A percentile compares a stretch with the other conserved stretches of the same genome.
Evolutionary conservation across 208 protist species (phyloP).

Genomic region (Trypanosoma cruzi): DNA sequence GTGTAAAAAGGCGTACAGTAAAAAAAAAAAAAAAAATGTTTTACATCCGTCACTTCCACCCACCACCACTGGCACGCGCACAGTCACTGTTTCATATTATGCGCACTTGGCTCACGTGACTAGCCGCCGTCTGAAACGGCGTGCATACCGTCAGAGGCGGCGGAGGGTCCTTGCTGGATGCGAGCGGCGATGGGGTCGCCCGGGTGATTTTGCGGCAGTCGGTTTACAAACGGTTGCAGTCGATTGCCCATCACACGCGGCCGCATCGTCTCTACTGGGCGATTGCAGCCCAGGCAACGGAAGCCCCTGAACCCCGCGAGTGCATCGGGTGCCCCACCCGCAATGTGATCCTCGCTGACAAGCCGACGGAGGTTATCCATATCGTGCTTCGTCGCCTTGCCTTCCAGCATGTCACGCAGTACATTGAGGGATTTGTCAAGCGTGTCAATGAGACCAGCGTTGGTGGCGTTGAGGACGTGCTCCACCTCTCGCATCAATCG

Average conservation of each 20-base stretch:
- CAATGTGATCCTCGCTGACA: slow-evolving; percentile 48
- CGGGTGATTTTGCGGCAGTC: slow-evolving; percentile 71
- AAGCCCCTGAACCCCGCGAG: slow-evolving; percentile 88
- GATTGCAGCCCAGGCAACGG: slow-evolving; percentile 89
- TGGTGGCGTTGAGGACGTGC: slow-evolving; percentile 91
- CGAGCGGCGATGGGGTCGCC: slow-evolving; percentile 65
- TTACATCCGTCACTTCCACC: background rate
- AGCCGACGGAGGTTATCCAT: slow-evolving; percentile 72
- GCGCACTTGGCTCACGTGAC: background rate
- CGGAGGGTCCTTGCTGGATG: slow-evolving; percentile 42
- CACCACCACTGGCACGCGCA: background rate
- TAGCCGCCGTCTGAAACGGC: background rate
- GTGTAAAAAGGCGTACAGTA: too few relatives aligned
- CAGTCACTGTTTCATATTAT: background rate
- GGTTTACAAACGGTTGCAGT: slow-evolving; percentile 77
- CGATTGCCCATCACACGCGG: slow-evolving; percentile 57
- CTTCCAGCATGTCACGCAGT: slow-evolving; percentile 91
- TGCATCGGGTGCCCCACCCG: slow-evolving; percentile 57
- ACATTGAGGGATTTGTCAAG: slow-evolving; percentile 91
- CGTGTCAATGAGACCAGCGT: slow-evolving; percentile 91
- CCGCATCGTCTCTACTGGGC: slow-evolving; percentile 77
- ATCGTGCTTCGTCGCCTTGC: slow-evolving; percentile 87
- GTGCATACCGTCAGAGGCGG: too few relatives aligned
- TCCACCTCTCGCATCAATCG: slow-evolving; percentile 92
- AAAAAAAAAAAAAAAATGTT: too few relatives aligned